Evolutionary conservation across 179 eudicot species (phyloP).

Genomic region (Sideroxylon spinosum): DNA sequence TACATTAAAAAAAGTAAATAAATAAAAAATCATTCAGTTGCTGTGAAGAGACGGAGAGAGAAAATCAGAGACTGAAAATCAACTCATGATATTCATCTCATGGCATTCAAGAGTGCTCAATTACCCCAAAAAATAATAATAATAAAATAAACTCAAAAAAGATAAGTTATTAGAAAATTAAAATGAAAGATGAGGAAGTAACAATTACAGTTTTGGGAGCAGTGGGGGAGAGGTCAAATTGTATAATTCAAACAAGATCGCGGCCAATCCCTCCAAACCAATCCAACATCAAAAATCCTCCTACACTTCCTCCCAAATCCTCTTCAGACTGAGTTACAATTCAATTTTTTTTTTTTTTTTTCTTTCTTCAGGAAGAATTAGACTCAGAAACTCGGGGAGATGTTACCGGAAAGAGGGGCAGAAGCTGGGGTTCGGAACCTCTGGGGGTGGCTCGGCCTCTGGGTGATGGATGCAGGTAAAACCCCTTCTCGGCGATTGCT

Average conservation of each 20-base stretch:
- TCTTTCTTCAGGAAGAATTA: neutral
- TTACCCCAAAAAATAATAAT: too few species aligned
- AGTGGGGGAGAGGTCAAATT: neutral
- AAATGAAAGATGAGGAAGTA: neutral
- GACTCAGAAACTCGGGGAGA: slow-evolving; percentile 30
- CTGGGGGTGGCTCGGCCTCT: slow-evolving; percentile 15
- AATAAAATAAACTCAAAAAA: neutral
- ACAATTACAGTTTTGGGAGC: neutral
- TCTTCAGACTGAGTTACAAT: neutral
- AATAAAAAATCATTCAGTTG: neutral
- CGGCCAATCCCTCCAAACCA: neutral
- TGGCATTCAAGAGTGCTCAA: neutral
- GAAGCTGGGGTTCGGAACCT: slow-evolving; percentile 31
- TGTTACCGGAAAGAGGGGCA: slow-evolving; percentile 44
- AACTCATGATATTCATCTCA: neutral
- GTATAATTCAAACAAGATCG: neutral
- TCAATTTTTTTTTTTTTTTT: neutral
- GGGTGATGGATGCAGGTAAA: slow-evolving; percentile 59
- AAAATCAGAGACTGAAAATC: neutral
- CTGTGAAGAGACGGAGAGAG: neutral
- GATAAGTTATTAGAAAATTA: neutral
- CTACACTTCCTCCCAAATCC: too few species aligned
- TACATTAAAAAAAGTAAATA: too few species aligned
- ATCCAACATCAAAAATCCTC: neutral
- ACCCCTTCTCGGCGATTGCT: slow-evolving; percentile 58